Evolutionary conservation across 257 asterid genomes (phyloP).

Genomic region (Fraxinus americana): DNA sequence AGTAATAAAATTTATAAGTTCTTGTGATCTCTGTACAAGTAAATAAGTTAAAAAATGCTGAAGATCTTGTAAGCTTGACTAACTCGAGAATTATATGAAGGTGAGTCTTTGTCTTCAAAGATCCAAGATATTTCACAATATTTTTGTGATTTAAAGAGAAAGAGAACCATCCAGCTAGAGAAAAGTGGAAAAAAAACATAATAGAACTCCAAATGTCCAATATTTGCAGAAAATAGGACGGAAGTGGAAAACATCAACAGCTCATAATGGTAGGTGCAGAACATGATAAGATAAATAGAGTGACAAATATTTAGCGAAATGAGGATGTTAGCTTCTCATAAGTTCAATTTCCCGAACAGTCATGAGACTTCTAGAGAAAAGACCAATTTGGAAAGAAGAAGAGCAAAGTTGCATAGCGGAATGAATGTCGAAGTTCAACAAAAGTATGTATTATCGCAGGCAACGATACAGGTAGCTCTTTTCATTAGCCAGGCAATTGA

Average conservation of each 20-base stretch:
- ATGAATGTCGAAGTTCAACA: not conserved
- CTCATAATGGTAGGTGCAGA: not conserved
- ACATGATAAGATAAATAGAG: not conserved
- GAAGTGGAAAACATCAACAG: constrained; percentile 5
- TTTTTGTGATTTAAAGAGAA: too few species aligned
- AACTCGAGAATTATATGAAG: too few species aligned
- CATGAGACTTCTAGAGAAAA: not conserved
- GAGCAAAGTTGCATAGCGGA: not conserved
- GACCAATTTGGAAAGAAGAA: constrained; percentile 13
- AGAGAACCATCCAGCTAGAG: constrained; percentile 21
- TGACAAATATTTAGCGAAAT: not conserved
- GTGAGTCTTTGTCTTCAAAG: too few species aligned
- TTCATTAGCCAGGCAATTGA: not conserved
- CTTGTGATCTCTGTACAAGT: too few species aligned
- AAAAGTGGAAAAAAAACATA: constrained; percentile 18
- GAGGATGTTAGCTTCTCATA: constrained; percentile 8
- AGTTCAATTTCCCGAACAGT: constrained; percentile 11
- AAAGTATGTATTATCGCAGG: not conserved
- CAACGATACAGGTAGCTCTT: not conserved
- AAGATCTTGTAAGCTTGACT: too few species aligned
- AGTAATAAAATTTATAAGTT: too few species aligned
- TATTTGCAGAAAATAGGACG: constrained; percentile 1
- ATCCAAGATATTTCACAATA: too few species aligned
- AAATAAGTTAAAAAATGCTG: too few species aligned
- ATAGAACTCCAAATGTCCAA: not conserved